A percentile compares a stretch with the other conserved stretches of the same genome.
These are phyloP conservation scores for Paraphoma sp. DNA, from an alignment of 2,329 filamentous ascomycete species.

Conservation along the genomic window DNA sequence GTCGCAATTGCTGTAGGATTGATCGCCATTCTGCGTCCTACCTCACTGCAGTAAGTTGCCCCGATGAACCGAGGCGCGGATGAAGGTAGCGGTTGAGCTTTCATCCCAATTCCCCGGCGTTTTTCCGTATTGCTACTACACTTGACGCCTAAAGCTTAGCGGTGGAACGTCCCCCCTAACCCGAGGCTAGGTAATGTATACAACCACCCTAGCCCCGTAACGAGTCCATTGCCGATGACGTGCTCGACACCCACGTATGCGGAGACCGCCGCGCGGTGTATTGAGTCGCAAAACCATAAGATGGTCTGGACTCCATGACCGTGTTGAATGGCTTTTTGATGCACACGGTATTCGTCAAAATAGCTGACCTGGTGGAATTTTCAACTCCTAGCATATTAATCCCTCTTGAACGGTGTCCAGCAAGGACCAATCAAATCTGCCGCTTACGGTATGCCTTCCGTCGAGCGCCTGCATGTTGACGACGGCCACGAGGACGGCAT, in stretches of 20 bases:
- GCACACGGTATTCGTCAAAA: background rate
- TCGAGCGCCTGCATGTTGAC: slow-evolving; percentile 20
- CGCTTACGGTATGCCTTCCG: slow-evolving; percentile 26
- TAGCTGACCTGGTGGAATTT: background rate
- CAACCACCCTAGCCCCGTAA: slow-evolving; percentile 2
- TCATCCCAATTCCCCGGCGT: background rate
- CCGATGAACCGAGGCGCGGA: slow-evolving; percentile 16
- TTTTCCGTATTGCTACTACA: background rate
- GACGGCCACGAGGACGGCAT: slow-evolving; percentile 10
- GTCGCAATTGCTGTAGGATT: slow-evolving; percentile 26
- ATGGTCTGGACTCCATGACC: slow-evolving; percentile 3
- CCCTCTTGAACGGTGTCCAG: background rate
- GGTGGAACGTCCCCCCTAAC: background rate
- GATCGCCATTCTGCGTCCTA: slow-evolving; percentile 19
- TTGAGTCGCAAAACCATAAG: slow-evolving; percentile 5
- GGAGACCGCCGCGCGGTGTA: background rate
- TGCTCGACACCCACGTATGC: slow-evolving; percentile 13
- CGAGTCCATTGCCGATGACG: slow-evolving; percentile 27
- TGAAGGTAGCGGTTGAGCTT: background rate
- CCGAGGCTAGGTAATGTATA: background rate
- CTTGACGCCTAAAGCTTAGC: background rate
- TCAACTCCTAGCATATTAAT: background rate
- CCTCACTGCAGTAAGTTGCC: slow-evolving; percentile 17
- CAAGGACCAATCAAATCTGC: background rate
- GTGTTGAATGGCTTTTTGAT: background rate